A percentile compares a stretch with the other conserved stretches of the same genome.
Evolutionary conservation across 768 basidiomycete species (phyloP).

Genomic region (Leccinum subtestaceum): DNA sequence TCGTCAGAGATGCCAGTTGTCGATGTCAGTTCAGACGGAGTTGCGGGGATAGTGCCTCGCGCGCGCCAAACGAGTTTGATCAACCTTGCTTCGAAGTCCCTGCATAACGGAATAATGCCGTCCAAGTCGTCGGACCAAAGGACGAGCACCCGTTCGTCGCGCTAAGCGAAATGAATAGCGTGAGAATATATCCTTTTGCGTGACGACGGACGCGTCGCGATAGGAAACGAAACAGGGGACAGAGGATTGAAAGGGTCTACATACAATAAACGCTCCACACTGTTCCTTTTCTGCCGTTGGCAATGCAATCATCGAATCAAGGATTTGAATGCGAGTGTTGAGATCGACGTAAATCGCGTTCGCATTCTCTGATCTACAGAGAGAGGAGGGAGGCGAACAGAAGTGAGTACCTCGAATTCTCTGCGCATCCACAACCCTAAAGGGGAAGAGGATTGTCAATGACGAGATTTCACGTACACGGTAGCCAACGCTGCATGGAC

Average conservation of each 20-base stretch:
- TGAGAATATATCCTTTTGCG: not conserved
- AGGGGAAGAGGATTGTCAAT: not conserved
- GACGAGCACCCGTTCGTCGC: conserved; percentile 79
- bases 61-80: conserved; percentile 78
- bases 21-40: conserved; percentile 39
- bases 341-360: conserved; percentile 65
- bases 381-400: not conserved
- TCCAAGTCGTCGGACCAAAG: conserved; percentile 87
- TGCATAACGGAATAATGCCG: conserved; percentile 67
- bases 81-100: conserved; percentile 72
- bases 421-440: not conserved
- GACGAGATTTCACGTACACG: conserved; percentile 45
- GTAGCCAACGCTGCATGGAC: conserved; percentile 75
- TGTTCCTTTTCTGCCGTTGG: conserved; percentile 87
- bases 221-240: not conserved
- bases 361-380: conserved; percentile 53
- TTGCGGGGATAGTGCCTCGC: conserved; percentile 35
- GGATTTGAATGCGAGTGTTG: conserved; percentile 84
- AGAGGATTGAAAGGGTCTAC: conserved; percentile 9
- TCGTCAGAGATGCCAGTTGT: conserved; percentile 52
- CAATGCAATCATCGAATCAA: conserved; percentile 66
- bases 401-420: not conserved
- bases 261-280: conserved; percentile 83
- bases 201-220: not conserved
- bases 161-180: conserved; percentile 38